A percentile compares a stretch with the other conserved stretches of the same genome.
phyloP scores from a whole-genome alignment of 2,329 filamentous ascomycete species.

The Cladobotryum protrusum region DNA sequence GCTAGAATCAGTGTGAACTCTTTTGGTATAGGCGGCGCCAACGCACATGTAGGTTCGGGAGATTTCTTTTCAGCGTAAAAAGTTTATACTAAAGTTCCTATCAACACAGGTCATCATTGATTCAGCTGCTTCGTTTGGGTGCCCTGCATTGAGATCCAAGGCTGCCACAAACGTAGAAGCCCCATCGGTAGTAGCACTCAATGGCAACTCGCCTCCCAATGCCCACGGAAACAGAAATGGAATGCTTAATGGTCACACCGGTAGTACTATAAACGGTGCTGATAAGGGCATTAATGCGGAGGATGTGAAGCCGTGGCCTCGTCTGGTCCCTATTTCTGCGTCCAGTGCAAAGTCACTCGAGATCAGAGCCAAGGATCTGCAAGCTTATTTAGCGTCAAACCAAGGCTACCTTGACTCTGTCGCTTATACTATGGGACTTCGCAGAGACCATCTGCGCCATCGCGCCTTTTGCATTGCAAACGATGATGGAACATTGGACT shows the following conservation, averaged over 20 bases:
- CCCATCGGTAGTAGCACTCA: background rate
- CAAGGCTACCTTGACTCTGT: background rate
- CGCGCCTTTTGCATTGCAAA: too few relatives aligned
- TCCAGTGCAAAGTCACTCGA: background rate
- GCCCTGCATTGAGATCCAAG: background rate
- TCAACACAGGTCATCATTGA: background rate
- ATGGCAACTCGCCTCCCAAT: background rate
- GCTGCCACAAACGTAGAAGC: constrained; percentile 16
- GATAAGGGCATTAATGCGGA: too few relatives aligned
- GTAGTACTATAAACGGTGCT: background rate
- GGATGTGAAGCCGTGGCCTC: background rate
- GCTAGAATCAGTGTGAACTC: constrained; percentile 25
- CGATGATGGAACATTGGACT: too few relatives aligned
- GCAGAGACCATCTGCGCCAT: too few relatives aligned
- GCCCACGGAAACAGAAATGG: background rate
- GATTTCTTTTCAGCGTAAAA: background rate
- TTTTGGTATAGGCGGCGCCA: constrained; percentile 32
- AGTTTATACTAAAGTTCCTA: background rate
- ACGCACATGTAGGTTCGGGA: constrained; percentile 24
- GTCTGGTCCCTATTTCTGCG: background rate
- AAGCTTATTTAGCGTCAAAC: background rate
- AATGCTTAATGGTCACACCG: background rate
- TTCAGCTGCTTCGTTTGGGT: background rate
- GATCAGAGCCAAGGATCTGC: background rate
- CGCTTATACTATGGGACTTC: too few relatives aligned